Conservation (phyloP, 768 basidiomycete species). For the Pluteus cervinus region DNA sequence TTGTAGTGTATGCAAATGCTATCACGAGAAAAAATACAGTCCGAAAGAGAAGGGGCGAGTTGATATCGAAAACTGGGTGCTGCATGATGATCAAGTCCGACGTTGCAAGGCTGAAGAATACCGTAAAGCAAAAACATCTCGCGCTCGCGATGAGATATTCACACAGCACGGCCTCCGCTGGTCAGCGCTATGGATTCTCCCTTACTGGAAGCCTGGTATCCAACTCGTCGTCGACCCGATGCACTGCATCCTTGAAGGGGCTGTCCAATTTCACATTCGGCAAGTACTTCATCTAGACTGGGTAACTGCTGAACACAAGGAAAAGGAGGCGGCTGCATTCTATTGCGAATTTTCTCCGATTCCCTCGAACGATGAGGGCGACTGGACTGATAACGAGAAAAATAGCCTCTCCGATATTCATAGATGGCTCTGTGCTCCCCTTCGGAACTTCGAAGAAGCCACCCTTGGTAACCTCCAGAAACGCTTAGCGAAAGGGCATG, state of each 20-base stretch:
- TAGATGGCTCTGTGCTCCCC: conserved; percentile 5
- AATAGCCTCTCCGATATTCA: conserved; percentile 8
- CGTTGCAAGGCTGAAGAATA: conserved; percentile 15
- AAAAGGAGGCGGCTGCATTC: background rate
- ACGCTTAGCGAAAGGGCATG: conserved; percentile 1
- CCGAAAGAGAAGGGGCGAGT: conserved; percentile 12
- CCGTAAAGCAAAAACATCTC: conserved; percentile 11
- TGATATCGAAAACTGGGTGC: too few relatives aligned
- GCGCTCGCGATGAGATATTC: conserved; percentile 12
- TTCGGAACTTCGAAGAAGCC: background rate
- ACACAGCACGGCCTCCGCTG: conserved; percentile 17
- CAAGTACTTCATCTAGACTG: conserved; percentile 8
- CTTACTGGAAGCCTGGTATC: conserved; percentile 28
- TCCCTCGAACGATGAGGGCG: background rate
- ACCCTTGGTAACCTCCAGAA: background rate
- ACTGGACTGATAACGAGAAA: conserved; percentile 3
- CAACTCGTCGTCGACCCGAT: conserved; percentile 28
- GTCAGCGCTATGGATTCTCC: conserved; percentile 22
- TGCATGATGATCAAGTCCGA: too few relatives aligned
- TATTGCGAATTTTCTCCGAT: background rate
- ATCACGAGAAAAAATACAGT: conserved; percentile 9
- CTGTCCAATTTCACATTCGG: conserved; percentile 14
- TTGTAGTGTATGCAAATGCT: conserved; percentile 24
- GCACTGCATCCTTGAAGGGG: conserved; percentile 25
- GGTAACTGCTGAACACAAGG: conserved; percentile 1